A percentile compares a stretch with the other conserved stretches of the same genome.
phyloP scores from a whole-genome alignment of 148 eudicot genomes.

The Tetragonia tetragonoides region DNA sequence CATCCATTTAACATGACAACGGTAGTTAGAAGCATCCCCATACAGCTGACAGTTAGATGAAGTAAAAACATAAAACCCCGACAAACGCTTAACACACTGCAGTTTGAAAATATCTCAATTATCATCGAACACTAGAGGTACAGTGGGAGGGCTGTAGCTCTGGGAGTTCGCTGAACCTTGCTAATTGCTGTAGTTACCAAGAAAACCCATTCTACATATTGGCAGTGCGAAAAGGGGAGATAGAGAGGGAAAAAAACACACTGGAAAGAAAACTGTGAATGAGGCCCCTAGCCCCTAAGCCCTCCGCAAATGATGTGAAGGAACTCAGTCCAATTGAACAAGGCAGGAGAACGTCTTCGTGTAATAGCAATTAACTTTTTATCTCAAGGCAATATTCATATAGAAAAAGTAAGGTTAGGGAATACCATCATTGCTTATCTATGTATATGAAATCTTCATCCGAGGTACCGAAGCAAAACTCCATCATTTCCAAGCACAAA shows the following conservation, averaged over 20 bases:
- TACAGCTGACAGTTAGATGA: not conserved
- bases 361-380: not conserved
- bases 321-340: not conserved
- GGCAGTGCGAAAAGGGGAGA: not conserved
- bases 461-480: conserved; percentile 89
- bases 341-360: not conserved
- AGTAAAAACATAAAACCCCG: not conserved
- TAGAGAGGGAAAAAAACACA: not conserved
- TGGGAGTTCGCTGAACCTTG: not conserved
- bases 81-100: not conserved
- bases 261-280: not conserved
- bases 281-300: not conserved
- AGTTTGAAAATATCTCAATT: not conserved
- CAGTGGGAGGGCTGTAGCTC: not conserved
- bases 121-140: not conserved
- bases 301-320: not conserved
- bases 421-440: conserved; percentile 3
- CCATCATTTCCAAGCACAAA: conserved; percentile 98
- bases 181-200: not conserved
- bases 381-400: not conserved
- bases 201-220: not conserved
- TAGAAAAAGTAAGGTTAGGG: not conserved
- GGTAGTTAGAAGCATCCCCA: conserved; percentile 5
- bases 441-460: conserved; percentile 35
- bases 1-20: conserved; percentile 9